Conservation (phyloP, 208 protist species). For the Leptomonas pyrrhocoris region DNA sequence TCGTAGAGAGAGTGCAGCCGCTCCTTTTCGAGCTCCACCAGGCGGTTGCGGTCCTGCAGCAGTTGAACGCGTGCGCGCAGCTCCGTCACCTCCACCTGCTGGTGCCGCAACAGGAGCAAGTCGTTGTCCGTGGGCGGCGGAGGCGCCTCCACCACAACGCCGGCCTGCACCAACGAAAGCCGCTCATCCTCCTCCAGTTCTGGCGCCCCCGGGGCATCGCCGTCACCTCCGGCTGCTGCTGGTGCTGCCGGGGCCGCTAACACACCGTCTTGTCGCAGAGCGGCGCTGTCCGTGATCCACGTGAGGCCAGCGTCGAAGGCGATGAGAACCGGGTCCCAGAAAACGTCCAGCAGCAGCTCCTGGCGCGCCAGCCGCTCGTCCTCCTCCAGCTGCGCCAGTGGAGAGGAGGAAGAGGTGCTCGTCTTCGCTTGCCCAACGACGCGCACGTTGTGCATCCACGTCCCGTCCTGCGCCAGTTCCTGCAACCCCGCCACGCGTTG, state of each 20-base stretch:
- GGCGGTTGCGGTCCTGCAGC: constrained; percentile 54
- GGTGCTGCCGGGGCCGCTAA: no score
- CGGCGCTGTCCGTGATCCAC: constrained; percentile 65
- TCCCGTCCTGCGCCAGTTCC: constrained; percentile 30
- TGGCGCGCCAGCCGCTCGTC: constrained; percentile 64
- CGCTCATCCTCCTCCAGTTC: constrained; percentile 21
- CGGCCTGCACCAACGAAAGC: constrained; percentile 16
- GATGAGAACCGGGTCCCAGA: constrained; percentile 84
- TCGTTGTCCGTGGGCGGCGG: constrained; percentile 51
- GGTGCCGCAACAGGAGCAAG: constrained; percentile 51
- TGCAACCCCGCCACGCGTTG: constrained; percentile 40
- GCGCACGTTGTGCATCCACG: constrained; percentile 25
- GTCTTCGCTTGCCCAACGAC: constrained; percentile 2
- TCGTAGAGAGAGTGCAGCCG: constrained; percentile 57
- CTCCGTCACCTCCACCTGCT: constrained; percentile 54
- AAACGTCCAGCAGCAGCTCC: constrained; percentile 60
- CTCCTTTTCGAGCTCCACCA: constrained; percentile 47
- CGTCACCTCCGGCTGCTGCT: constrained; percentile 8
- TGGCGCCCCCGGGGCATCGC: no score
- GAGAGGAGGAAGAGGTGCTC: neutral
- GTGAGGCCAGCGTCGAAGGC: constrained; percentile 88
- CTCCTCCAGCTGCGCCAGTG: constrained; percentile 20
- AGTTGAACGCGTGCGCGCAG: constrained; percentile 43
- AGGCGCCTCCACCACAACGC: constrained; percentile 12
- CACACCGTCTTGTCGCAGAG: constrained; percentile 14